A percentile compares a stretch with the other conserved stretches of the same genome.
Conservation (phyloP, 768 basidiomycete genomes). For the Lanmaoa pseudosensibilis region DNA sequence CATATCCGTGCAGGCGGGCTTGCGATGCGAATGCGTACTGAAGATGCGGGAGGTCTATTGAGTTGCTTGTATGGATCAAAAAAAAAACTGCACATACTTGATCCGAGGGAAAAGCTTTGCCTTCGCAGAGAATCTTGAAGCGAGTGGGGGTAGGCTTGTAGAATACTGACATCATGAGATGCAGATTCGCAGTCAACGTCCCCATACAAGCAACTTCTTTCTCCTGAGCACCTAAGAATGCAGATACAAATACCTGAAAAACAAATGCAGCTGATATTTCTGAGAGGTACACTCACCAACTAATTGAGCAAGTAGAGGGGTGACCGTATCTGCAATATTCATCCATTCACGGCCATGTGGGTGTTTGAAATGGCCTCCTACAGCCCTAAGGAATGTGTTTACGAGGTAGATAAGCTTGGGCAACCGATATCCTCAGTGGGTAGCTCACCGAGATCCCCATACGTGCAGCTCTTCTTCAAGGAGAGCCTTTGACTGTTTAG, state of each 20-base stretch:
- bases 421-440: constrained; percentile 13
- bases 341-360: constrained; percentile 86
- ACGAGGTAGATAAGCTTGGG: constrained; percentile 1
- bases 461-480: constrained; percentile 80
- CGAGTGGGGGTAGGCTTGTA: constrained; percentile 84
- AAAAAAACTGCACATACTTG: constrained; percentile 53
- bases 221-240: constrained; percentile 70
- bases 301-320: constrained; percentile 73
- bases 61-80: constrained; percentile 14
- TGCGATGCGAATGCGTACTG: constrained; percentile 99
- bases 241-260: constrained; percentile 18
- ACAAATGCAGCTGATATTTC: background rate
- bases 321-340: constrained; percentile 68
- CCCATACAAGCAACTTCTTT: constrained; percentile 95
- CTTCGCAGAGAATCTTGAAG: constrained; percentile 94
- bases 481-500: constrained; percentile 68
- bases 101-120: constrained; percentile 94
- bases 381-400: constrained; percentile 53
- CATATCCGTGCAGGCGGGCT: constrained; percentile 72
- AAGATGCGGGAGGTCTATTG: constrained; percentile 7
- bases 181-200: constrained; percentile 92
- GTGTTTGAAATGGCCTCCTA: constrained; percentile 88
- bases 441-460: constrained; percentile 71
- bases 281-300: constrained; percentile 58
- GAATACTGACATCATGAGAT: constrained; percentile 92